A percentile compares a stretch with the other conserved stretches of the same genome.
These are phyloP conservation scores for Brettanomyces nanus DNA, from an alignment of 805 yeast genomes.

Conservation along the genomic window DNA sequence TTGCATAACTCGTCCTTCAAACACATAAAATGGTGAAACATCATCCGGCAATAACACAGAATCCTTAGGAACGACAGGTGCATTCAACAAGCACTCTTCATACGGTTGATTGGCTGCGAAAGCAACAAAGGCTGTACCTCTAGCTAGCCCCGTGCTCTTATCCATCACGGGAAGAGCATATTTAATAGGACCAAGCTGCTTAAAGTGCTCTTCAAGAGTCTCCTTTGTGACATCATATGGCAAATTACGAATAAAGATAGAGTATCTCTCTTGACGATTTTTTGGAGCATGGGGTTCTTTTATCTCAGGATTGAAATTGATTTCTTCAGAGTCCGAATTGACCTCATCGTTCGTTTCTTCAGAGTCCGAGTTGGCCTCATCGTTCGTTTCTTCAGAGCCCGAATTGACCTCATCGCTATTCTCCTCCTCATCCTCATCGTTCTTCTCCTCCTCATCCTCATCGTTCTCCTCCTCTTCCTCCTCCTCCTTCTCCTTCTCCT, in stretches of 20 bases:
- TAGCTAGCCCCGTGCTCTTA: constrained; percentile 74
- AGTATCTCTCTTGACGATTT: constrained; percentile 60
- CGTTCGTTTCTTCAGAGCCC: constrained; percentile 25
- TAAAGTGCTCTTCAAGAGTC: constrained; percentile 66
- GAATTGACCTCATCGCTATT: constrained; percentile 30
- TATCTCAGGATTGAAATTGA: constrained; percentile 26
- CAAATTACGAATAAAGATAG: constrained; percentile 83
- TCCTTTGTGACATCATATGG: constrained; percentile 93
- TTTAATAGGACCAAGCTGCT: constrained; percentile 75
- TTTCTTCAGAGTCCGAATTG: constrained; percentile 24
- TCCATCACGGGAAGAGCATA: constrained; percentile 94
- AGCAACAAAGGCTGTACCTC: constrained; percentile 93
- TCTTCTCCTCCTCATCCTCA: constrained; percentile 29
- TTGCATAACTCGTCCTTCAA: constrained; percentile 85
- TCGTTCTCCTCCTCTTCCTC: constrained; percentile 34
- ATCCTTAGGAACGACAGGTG: constrained; percentile 59
- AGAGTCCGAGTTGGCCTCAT: constrained; percentile 21
- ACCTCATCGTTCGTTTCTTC: constrained; percentile 22
- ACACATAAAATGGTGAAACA: constrained; percentile 80
- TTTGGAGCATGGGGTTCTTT: constrained; percentile 27
- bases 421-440: constrained; percentile 25
- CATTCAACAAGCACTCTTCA: constrained; percentile 60
- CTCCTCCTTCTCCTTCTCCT: constrained; percentile 32
- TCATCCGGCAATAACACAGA: constrained; percentile 84
- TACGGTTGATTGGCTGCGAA: constrained; percentile 57